phyloP scores from a whole-genome alignment of 1,284 basidiomycete genomes.

The Cryptococcus maquisensis region DNA sequence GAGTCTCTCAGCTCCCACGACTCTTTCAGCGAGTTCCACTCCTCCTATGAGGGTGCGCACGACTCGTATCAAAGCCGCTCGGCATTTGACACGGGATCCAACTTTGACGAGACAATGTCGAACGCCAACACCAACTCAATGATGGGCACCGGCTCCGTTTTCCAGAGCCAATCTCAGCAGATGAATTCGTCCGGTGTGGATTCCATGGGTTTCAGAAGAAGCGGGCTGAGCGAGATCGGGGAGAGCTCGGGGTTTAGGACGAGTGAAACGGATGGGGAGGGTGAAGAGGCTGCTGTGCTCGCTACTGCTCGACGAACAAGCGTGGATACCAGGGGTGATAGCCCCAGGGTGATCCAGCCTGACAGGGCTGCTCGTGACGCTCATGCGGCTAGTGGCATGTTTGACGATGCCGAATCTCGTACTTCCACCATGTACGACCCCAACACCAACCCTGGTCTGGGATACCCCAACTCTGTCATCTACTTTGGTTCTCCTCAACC shows the following conservation, averaged over 20 bases:
- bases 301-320: conserved; percentile 31
- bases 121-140: conserved; percentile 4
- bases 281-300: conserved; percentile 37
- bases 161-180: conserved; percentile 4
- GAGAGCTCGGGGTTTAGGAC: conserved; percentile 30
- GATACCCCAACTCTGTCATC: conserved; percentile 40
- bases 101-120: conserved; percentile 11
- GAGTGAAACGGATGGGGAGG: conserved; percentile 38
- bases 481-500: conserved; percentile 34
- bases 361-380: conserved; percentile 7
- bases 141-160: conserved; percentile 18
- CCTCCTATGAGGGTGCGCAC: conserved; percentile 14
- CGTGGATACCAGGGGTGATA: conserved; percentile 16
- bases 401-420: conserved; percentile 38
- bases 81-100: conserved; percentile 11
- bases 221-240: conserved; percentile 31
- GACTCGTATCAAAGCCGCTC: conserved; percentile 1
- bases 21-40: conserved; percentile 33
- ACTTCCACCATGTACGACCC: conserved; percentile 28
- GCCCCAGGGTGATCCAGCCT: conserved; percentile 19
- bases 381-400: conserved; percentile 19
- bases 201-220: conserved; percentile 22
- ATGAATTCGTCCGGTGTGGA: conserved; percentile 12
- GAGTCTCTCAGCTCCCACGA: conserved; percentile 27
- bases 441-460: conserved; percentile 26